Percentiles rank a stretch among this genome's conserved stretches.
phyloP scores from a whole-genome alignment of 2,329 filamentous ascomycete species.

The Hyphodiscus sp. region DNA sequence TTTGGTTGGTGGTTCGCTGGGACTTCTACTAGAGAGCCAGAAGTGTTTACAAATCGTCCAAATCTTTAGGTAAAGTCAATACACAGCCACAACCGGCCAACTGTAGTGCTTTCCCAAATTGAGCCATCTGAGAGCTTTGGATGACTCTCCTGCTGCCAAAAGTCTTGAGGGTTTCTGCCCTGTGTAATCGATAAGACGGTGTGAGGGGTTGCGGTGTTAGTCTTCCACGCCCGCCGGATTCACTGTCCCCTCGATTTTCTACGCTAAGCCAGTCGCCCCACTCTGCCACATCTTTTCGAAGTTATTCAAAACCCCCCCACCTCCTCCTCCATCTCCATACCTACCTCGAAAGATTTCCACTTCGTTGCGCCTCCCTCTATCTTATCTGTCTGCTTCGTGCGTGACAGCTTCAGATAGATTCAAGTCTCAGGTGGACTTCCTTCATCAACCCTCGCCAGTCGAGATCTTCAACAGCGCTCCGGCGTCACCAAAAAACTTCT shows the following conservation, averaged over 20 bases:
- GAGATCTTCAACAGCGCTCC: constrained; percentile 13
- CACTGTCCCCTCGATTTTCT: background rate
- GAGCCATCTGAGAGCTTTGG: too few species aligned
- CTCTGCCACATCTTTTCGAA: constrained; percentile 2
- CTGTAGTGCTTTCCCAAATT: too few species aligned
- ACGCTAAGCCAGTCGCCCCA: background rate
- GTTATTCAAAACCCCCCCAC: constrained; percentile 9
- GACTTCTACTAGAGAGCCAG: background rate
- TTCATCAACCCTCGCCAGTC: constrained; percentile 17
- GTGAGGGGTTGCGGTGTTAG: too few species aligned
- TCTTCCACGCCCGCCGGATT: background rate
- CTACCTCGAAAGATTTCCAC: constrained; percentile 19
- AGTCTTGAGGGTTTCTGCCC: too few species aligned
- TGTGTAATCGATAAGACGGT: too few species aligned
- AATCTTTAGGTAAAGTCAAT: too few species aligned
- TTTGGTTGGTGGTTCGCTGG: background rate
- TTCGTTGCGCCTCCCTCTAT: constrained; percentile 24
- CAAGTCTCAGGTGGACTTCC: background rate
- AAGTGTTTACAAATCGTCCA: background rate
- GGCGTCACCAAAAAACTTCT: background rate
- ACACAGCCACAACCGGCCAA: too few species aligned
- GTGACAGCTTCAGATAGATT: constrained; percentile 21
- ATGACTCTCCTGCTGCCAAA: too few species aligned
- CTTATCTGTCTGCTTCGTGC: constrained; percentile 20
- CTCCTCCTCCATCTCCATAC: background rate